A percentile compares a stretch with the other conserved stretches of the same genome.
phyloP scores from a whole-genome alignment of 345 rosid genomes.

The Hirschfeldia incana region DNA sequence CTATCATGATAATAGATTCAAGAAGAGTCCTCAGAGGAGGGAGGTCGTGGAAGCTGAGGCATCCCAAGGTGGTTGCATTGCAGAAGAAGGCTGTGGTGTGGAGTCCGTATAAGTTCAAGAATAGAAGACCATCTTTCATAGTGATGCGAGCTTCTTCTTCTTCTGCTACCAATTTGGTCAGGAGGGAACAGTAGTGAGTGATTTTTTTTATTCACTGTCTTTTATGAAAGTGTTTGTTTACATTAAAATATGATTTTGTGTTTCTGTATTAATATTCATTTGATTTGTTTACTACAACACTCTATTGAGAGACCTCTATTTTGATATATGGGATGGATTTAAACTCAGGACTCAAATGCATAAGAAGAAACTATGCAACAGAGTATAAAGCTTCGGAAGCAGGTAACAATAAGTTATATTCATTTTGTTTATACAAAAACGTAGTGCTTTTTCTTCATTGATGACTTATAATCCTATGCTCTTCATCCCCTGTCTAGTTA shows the following conservation, averaged over 20 bases:
- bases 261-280: no score
- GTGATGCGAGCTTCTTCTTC: slow-evolving; percentile 25
- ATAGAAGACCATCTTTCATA: slow-evolving; percentile 37
- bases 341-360: no score
- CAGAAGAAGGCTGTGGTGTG: slow-evolving; percentile 80
- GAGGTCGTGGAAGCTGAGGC: slow-evolving; percentile 79
- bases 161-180: slow-evolving; percentile 4
- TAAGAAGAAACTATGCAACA: no score
- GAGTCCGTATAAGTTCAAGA: slow-evolving; percentile 80
- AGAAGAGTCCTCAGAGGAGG: slow-evolving; percentile 60
- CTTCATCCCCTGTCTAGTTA: background rate
- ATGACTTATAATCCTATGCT: no score
- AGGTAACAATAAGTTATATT: no score
- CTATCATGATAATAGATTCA: no score
- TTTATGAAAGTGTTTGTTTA: background rate
- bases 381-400: background rate
- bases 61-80: slow-evolving; percentile 80
- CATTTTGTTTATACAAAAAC: no score
- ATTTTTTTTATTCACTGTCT: slow-evolving; percentile 19
- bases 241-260: no score
- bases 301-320: no score
- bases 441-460: no score
- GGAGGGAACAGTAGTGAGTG: slow-evolving; percentile 27
- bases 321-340: no score
- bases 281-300: no score